These are phyloP conservation scores for Aspergillus fructus DNA, from an alignment of 2,329 filamentous ascomycete species.

Conservation along the genomic window DNA sequence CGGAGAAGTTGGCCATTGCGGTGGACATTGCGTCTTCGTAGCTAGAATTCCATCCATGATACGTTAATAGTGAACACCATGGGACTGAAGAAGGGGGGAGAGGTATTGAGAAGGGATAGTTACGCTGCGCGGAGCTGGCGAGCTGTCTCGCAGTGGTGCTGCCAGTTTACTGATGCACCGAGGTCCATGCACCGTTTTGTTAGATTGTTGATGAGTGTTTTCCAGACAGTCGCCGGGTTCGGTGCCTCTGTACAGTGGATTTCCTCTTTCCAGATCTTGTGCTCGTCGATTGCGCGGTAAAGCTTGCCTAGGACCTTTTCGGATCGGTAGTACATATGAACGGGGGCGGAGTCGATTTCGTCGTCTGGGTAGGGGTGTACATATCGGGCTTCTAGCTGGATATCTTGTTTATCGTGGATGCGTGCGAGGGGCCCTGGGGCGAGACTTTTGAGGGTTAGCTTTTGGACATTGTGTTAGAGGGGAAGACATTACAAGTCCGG, in stretches of 20 bases:
- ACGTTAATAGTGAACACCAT: background rate
- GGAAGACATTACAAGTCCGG: conserved; percentile 56
- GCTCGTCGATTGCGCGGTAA: conserved; percentile 72
- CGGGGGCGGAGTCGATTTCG: conserved; percentile 47
- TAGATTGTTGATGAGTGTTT: conserved; percentile 5
- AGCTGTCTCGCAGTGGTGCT: conserved; percentile 17
- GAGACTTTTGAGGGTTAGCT: conserved; percentile 15
- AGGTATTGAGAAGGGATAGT: background rate
- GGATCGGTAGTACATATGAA: conserved; percentile 63
- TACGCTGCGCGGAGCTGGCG: conserved; percentile 12
- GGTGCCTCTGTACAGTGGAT: conserved; percentile 9
- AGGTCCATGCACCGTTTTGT: conserved; percentile 10
- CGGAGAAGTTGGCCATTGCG: conserved; percentile 48
- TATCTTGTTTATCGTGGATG: conserved; percentile 41
- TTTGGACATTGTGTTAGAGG: background rate
- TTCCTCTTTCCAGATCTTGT: conserved; percentile 49
- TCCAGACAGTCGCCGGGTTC: conserved; percentile 16
- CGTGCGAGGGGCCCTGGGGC: conserved; percentile 24
- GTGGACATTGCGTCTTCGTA: conserved; percentile 55
- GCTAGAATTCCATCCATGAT: conserved; percentile 24
- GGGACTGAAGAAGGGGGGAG: background rate
- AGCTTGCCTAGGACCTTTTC: conserved; percentile 67
- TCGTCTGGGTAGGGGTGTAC: conserved; percentile 48
- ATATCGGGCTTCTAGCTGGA: conserved; percentile 46
- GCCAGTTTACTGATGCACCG: conserved; percentile 10